These are phyloP conservation scores for Metschnikowia similis DNA, from an alignment of 805 yeast genomes.

Conservation along the genomic window DNA sequence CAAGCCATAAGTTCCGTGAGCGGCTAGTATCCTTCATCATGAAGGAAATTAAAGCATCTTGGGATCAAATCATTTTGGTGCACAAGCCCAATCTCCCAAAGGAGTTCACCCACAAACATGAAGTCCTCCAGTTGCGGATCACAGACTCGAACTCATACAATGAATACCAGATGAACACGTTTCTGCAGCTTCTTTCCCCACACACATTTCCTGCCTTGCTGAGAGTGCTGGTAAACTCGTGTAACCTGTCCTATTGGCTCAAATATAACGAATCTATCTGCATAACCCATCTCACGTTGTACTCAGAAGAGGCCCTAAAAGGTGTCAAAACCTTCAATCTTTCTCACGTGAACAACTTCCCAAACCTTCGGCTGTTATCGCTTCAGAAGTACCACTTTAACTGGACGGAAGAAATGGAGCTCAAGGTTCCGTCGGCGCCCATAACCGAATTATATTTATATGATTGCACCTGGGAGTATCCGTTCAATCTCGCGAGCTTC, in stretches of 20 bases:
- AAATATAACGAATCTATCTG: slow-evolving; percentile 26
- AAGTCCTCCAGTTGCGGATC: slow-evolving; percentile 8
- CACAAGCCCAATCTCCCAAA: not conserved
- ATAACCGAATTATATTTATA: slow-evolving; percentile 27
- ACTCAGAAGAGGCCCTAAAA: slow-evolving; percentile 19
- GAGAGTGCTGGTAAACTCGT: slow-evolving; percentile 27
- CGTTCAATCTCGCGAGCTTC: slow-evolving; percentile 42
- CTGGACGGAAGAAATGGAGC: slow-evolving; percentile 28
- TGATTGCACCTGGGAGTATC: slow-evolving; percentile 57
- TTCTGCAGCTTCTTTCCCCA: slow-evolving; percentile 18
- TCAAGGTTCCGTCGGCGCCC: slow-evolving; percentile 11
- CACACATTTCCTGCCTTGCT: slow-evolving; percentile 20
- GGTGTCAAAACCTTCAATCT: slow-evolving; percentile 36
- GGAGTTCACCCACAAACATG: not conserved
- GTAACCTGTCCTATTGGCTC: slow-evolving; percentile 39
- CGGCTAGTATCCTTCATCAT: slow-evolving; percentile 19
- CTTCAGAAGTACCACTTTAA: slow-evolving; percentile 41
- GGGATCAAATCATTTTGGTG: slow-evolving; percentile 21
- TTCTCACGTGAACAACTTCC: slow-evolving; percentile 39
- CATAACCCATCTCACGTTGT: slow-evolving; percentile 23
- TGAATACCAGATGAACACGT: slow-evolving; percentile 29
- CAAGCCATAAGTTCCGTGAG: slow-evolving; percentile 16
- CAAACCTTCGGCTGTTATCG: slow-evolving; percentile 26
- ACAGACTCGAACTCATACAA: slow-evolving; percentile 13
- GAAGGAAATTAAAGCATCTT: slow-evolving; percentile 20